Percentiles rank a stretch among this genome's conserved stretches.
Conservation (phyloP, 1,284 basidiomycete genomes). For the Cryptococcus wingfieldii region DNA sequence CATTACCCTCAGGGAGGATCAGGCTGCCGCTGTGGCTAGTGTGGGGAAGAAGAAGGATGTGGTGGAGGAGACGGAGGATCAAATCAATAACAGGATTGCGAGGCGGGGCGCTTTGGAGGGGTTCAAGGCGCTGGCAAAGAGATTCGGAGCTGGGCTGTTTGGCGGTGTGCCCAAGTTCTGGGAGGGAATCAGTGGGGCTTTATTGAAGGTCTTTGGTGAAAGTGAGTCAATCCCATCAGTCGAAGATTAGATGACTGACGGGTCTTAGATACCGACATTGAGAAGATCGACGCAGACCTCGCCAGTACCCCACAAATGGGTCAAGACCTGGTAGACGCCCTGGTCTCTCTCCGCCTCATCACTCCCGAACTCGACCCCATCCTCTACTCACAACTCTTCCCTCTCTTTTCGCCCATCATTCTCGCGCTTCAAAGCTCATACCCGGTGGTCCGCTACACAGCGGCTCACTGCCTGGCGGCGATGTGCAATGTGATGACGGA, state of each 20-base stretch:
- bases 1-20: conserved; percentile 60
- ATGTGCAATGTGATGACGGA: conserved; percentile 80
- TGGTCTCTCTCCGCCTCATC: conserved; percentile 82
- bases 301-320: conserved; percentile 50
- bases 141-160: conserved; percentile 72
- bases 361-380: conserved; percentile 68
- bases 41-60: conserved; percentile 55
- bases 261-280: conserved; percentile 6
- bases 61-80: conserved; percentile 43
- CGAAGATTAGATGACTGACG: conserved; percentile 5
- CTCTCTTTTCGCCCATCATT: conserved; percentile 72
- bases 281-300: conserved; percentile 18
- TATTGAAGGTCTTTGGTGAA: conserved; percentile 62
- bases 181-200: conserved; percentile 80
- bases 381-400: conserved; percentile 65
- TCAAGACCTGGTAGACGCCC: conserved; percentile 87
- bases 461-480: conserved; percentile 80
- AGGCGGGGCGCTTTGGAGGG: conserved; percentile 79
- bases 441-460: conserved; percentile 82
- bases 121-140: conserved; percentile 69
- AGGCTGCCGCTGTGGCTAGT: conserved; percentile 51
- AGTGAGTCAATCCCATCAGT: conserved; percentile 51
- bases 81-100: conserved; percentile 56
- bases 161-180: conserved; percentile 84
- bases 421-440: conserved; percentile 75